Conservation (phyloP, 176 grass and related monocot genomes). For the Leersia perrieri region DNA sequence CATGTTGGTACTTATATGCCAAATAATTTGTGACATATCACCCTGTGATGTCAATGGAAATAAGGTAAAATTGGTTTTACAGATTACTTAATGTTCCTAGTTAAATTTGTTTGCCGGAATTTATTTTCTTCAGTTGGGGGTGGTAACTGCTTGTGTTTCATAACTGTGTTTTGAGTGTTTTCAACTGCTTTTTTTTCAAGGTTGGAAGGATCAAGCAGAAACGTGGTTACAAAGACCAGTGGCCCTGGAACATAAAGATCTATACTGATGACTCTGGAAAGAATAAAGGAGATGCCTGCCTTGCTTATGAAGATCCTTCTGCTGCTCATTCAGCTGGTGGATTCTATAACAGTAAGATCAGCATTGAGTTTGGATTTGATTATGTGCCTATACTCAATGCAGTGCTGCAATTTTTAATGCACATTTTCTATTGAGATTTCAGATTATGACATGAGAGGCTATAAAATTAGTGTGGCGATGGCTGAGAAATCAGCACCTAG, state of each 20-base stretch:
- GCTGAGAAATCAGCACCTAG: slow-evolving; percentile 96
- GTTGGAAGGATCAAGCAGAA: slow-evolving; percentile 99
- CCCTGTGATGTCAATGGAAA: not conserved
- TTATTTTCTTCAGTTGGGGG: not conserved
- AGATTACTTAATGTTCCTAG: not conserved
- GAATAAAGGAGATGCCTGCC: slow-evolving; percentile 91
- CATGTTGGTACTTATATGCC: not conserved
- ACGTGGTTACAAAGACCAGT: slow-evolving; percentile 96
- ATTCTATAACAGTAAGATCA: slow-evolving; percentile 85
- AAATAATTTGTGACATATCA: not conserved
- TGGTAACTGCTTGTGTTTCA: not conserved
- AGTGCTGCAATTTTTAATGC: slow-evolving; percentile 21
- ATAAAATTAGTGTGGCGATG: slow-evolving; percentile 89
- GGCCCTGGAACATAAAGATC: slow-evolving; percentile 99
- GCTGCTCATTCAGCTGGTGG: slow-evolving; percentile 96
- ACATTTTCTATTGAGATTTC: slow-evolving; percentile 26
- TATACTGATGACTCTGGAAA: slow-evolving; percentile 94
- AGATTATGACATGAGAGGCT: slow-evolving; percentile 96
- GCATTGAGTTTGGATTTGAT: not conserved
- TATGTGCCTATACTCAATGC: not conserved
- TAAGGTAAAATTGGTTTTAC: slow-evolving; percentile 5
- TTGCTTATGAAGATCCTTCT: slow-evolving; percentile 98
- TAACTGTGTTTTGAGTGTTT: slow-evolving; percentile 18
- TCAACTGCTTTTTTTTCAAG: slow-evolving; percentile 33
- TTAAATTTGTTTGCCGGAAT: not conserved